Percentiles rank a stretch among this genome's conserved stretches.
Evolutionary conservation across 2,329 filamentous ascomycete species (phyloP).

Genomic region (Venturia pyrina): DNA sequence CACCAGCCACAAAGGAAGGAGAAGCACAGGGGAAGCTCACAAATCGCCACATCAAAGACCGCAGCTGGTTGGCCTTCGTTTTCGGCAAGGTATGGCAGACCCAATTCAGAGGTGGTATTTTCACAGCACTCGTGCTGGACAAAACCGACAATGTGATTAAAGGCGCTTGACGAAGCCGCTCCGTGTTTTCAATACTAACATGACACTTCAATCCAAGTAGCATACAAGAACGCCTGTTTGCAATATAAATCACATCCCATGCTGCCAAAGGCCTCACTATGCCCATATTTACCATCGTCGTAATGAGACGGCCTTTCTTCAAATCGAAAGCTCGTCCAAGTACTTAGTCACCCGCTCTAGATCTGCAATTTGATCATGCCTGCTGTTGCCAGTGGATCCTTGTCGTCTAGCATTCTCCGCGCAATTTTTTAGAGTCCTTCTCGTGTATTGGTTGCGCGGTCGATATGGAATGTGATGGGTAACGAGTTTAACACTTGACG

Average conservation of each 20-base stretch:
- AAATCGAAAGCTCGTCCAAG: neutral
- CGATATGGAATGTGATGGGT: neutral
- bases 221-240: slow-evolving; percentile 3
- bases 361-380: neutral
- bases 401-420: neutral
- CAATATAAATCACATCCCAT: neutral
- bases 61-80: too few relatives aligned
- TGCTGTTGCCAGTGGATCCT: slow-evolving; percentile 1
- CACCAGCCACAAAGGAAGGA: too few relatives aligned
- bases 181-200: neutral
- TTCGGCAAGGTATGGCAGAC: too few relatives aligned
- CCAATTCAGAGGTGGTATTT: too few relatives aligned
- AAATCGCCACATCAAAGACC: too few relatives aligned
- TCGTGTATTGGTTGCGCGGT: neutral
- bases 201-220: slow-evolving; percentile 3
- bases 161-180: slow-evolving; percentile 2
- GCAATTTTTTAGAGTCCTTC: neutral
- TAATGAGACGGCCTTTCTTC: neutral
- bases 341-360: neutral
- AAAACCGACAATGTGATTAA: neutral
- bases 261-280: neutral
- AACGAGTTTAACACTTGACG: slow-evolving; percentile 9
- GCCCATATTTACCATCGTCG: neutral
- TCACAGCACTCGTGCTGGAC: too few relatives aligned
- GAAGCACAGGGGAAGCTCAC: too few relatives aligned